Evolutionary conservation across 164 flowering plant species (phyloP), one percentile per base, ranked within the genome.

Genomic region (Vitis amurensis): DNA sequence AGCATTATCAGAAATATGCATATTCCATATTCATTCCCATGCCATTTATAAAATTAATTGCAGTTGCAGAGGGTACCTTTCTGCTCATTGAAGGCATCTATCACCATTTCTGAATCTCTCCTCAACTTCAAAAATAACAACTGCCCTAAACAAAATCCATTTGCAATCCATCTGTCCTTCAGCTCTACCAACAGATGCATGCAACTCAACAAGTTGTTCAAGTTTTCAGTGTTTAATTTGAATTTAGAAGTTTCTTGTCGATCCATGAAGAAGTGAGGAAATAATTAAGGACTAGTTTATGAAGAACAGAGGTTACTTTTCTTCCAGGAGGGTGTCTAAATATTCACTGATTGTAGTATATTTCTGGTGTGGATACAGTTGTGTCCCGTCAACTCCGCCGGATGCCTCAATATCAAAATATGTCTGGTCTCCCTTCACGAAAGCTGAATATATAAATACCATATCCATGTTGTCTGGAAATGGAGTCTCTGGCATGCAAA

Each of bases 351-450:
- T 72, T 1, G 94, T 89, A 17, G 88, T 90, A 79, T 90, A 91
- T 47, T 76, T 82, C 64, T 86, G 59, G 49, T 85, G 73, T 67
- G 98, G 97, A 68, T 91, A 91, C 44, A 93, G 84, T 61, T 85
- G 70, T 9, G 88, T 80, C 44, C 90, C 97, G 19, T 90, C 89
- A 23, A 82, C 71, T 12, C 94, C 94, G 14, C 80, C 74, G 2
- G 83, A 78, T 50, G 80, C 31, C 49, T 86, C 82, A 31, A 93
- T 87, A 69, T 85, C 87, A 47, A 86, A 91, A 80, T 86, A 86
- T 1, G 90, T 90, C 19, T 91, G 95, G 73, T 93, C 97, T 44
- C 98, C 98, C 71, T 86, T 90, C 14, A 93, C 72, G 70, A 91
- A 93, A 15, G 81, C 87, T 2, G 94, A 88, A 77, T 90, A 88